phyloP scores from a whole-genome alignment of 2,329 filamentous ascomycete genomes.

The Penicillium sp. region DNA sequence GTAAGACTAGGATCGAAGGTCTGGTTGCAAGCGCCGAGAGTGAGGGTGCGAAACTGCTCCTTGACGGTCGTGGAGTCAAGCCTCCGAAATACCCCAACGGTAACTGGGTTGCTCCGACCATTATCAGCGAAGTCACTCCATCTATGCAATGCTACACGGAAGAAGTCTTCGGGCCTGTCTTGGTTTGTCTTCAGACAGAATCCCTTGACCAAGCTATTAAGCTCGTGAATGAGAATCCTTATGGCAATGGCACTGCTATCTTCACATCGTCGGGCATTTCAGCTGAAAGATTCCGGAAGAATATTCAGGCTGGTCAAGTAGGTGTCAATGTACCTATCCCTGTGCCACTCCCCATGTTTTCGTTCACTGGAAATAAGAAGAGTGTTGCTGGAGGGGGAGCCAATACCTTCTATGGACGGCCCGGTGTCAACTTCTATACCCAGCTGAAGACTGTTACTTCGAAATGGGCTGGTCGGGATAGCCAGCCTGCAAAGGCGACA shows the following conservation, averaged over 20 bases:
- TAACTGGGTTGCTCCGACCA: conserved; percentile 47
- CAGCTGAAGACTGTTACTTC: conserved; percentile 10
- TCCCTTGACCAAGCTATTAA: conserved; percentile 61
- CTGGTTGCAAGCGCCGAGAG: conserved; percentile 59
- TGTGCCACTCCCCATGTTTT: conserved; percentile 60
- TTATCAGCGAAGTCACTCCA: conserved; percentile 62
- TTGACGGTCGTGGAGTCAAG: conserved; percentile 47
- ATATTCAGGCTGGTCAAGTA: conserved; percentile 64
- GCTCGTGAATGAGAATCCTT: conserved; percentile 63
- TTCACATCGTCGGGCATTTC: conserved; percentile 62
- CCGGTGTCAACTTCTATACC: conserved; percentile 13
- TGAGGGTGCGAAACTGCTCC: conserved; percentile 59
- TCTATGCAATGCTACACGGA: conserved; percentile 65
- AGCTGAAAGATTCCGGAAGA: conserved; percentile 59
- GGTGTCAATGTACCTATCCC: conserved; percentile 66
- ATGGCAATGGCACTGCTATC: conserved; percentile 64
- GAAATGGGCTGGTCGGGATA: conserved; percentile 6
- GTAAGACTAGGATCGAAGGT: conserved; percentile 59
- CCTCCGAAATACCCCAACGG: conserved; percentile 3
- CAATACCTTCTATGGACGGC: conserved; percentile 7
- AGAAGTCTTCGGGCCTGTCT: conserved; percentile 65
- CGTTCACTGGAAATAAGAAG: conserved; percentile 72
- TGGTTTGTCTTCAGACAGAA: conserved; percentile 59
- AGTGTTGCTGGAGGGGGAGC: conserved; percentile 84
- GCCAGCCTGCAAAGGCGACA: neutral